These are phyloP conservation scores for Metarhizium robertsii DNA, from an alignment of 2,329 filamentous ascomycete species.

Conservation along the genomic window DNA sequence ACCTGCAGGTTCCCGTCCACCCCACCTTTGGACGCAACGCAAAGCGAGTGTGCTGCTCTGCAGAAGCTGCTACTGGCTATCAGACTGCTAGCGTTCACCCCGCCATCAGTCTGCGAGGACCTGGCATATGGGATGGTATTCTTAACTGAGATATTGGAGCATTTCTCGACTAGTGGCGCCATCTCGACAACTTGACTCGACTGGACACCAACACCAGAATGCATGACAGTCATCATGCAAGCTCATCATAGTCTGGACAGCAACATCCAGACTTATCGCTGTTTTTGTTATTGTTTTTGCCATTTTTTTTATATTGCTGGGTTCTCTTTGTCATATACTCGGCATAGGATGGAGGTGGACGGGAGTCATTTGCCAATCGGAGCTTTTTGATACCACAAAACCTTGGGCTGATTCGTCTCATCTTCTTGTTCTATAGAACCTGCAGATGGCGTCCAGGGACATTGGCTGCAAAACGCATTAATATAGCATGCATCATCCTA, in stretches of 20 bases:
- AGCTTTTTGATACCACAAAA: conserved; percentile 19
- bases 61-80: conserved; percentile 43
- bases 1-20: conserved; percentile 28
- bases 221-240: background rate
- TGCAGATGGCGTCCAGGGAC: conserved; percentile 21
- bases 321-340: conserved; percentile 17
- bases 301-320: conserved; percentile 3
- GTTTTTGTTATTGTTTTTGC: background rate
- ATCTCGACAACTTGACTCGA: background rate
- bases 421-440: conserved; percentile 21
- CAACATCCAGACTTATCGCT: conserved; percentile 4
- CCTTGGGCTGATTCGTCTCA: conserved; percentile 16
- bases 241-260: conserved; percentile 1
- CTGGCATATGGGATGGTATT: conserved; percentile 60
- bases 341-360: conserved; percentile 14
- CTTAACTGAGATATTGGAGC: conserved; percentile 33
- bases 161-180: background rate
- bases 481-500: conserved; percentile 32
- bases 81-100: conserved; percentile 38
- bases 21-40: conserved; percentile 38
- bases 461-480: conserved; percentile 28
- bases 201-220: conserved; percentile 4
- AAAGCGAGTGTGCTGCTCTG: conserved; percentile 59
- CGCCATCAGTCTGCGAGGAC: conserved; percentile 40
- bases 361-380: conserved; percentile 18